These are phyloP conservation scores for Plantago coronopus DNA, from an alignment of 305 asterid genomes.

Conservation along the genomic window DNA sequence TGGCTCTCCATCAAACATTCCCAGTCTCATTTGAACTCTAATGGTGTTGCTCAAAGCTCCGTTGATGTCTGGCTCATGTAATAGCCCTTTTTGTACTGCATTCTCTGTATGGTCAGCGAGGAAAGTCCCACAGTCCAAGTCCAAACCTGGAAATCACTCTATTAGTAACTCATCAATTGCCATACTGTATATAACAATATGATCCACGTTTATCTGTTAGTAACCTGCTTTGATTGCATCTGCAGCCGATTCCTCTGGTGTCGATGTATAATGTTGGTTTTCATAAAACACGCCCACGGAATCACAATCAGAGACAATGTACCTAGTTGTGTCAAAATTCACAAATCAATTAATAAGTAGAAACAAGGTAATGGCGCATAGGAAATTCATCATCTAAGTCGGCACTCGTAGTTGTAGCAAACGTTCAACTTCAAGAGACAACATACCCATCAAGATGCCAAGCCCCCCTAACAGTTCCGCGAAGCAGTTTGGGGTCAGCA, in stretches of 20 bases:
- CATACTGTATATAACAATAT: background rate
- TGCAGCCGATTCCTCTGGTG: constrained; percentile 85
- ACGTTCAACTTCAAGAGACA: background rate
- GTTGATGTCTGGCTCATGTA: constrained; percentile 52
- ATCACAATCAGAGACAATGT: constrained; percentile 88
- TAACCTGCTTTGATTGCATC: constrained; percentile 75
- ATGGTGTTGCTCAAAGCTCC: constrained; percentile 54
- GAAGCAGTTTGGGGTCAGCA: constrained; percentile 73
- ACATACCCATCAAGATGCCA: constrained; percentile 73
- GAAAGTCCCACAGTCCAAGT: constrained; percentile 81
- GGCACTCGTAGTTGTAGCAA: too few species aligned
- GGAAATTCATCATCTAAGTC: too few species aligned
- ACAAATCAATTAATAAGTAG: background rate
- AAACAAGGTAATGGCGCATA: background rate
- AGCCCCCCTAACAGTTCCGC: constrained; percentile 63
- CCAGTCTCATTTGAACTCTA: constrained; percentile 74
- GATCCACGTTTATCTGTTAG: background rate
- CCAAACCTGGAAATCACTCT: constrained; percentile 46
- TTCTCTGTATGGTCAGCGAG: constrained; percentile 56
- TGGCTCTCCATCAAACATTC: constrained; percentile 87
- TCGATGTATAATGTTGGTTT: constrained; percentile 66
- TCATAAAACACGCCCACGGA: constrained; percentile 78
- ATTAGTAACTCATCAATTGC: too few species aligned
- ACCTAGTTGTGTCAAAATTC: constrained; percentile 26
- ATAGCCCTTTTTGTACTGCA: constrained; percentile 55